Percentiles rank a stretch among this genome's conserved stretches.
phyloP scores from a whole-genome alignment of 1,284 basidiomycete genomes.

The Exsudoporus floridanus region DNA sequence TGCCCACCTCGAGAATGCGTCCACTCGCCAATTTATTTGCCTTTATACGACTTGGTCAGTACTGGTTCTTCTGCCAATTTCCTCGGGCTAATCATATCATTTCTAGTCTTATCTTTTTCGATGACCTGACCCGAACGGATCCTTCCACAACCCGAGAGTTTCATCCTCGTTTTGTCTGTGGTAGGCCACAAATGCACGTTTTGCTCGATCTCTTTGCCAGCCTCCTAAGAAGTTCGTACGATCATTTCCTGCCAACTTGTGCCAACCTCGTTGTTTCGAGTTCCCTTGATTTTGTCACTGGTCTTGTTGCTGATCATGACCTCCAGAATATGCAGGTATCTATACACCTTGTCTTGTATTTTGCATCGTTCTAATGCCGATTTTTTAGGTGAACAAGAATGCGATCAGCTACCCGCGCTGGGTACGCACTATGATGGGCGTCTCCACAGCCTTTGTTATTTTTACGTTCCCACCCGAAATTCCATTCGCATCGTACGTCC shows the following conservation, averaged over 20 bases:
- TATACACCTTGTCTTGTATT: not conserved
- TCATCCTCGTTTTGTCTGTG: constrained; percentile 1
- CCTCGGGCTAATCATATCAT: not conserved
- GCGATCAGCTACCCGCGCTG: constrained; percentile 7
- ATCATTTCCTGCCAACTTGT: constrained; percentile 7
- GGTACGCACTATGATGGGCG: constrained; percentile 9
- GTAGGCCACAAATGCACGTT: not conserved
- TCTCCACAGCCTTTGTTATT: constrained; percentile 7
- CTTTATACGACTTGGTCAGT: constrained; percentile 9
- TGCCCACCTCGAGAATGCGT: not conserved
- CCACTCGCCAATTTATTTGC: constrained; percentile 9
- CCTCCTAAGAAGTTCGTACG: not conserved
- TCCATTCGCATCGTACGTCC: constrained; percentile 2
- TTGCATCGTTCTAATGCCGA: not conserved
- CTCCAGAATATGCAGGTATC: constrained; percentile 1
- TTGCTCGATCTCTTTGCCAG: constrained; percentile 3
- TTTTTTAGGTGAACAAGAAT: constrained; percentile 5
- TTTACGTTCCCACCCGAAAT: constrained; percentile 9
- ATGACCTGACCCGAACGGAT: constrained; percentile 7
- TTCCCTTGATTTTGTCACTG: constrained; percentile 5
- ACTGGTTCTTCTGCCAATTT: not conserved
- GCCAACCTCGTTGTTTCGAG: constrained; percentile 10
- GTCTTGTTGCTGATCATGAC: constrained; percentile 7
- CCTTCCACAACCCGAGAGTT: constrained; percentile 4
- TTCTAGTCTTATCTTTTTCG: constrained; percentile 8